Percentiles rank a stretch among this genome's conserved stretches.
Evolutionary conservation across 352 stramenopile genomes (phyloP).

Genomic region (Peronospora destructor): DNA sequence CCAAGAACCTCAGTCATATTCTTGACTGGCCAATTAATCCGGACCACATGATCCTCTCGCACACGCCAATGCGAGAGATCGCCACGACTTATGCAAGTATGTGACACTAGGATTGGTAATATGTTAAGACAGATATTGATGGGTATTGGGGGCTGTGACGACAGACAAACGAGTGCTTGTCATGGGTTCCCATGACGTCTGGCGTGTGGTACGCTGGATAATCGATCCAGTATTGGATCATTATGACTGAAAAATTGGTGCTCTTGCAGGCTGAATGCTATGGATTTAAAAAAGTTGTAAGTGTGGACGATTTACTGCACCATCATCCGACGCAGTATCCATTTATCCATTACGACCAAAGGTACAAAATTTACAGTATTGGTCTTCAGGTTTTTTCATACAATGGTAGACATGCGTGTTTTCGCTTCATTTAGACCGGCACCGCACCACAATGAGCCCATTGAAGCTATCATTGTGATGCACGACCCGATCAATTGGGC

Average conservation of each 20-base stretch:
- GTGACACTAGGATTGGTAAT: neutral
- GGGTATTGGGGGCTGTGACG: neutral
- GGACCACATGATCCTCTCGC: constrained; percentile 78
- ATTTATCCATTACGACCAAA: constrained; percentile 65
- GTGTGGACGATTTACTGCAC: constrained; percentile 58
- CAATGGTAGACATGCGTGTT: neutral
- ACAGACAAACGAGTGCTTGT: constrained; percentile 80
- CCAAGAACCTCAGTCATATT: constrained; percentile 55
- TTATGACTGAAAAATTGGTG: neutral
- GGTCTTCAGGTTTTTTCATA: neutral
- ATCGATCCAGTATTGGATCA: neutral
- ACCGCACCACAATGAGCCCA: constrained; percentile 56
- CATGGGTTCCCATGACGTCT: constrained; percentile 79
- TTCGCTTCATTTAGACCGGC: constrained; percentile 26
- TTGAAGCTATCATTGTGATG: constrained; percentile 86
- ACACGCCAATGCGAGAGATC: constrained; percentile 86
- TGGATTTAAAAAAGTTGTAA: constrained; percentile 80
- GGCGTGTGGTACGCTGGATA: constrained; percentile 50
- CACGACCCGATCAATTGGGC: constrained; percentile 88
- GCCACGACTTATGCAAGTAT: constrained; percentile 49
- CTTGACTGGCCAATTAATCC: constrained; percentile 60
- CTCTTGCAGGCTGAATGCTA: constrained; percentile 45
- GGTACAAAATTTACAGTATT: constrained; percentile 19
- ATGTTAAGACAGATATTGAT: neutral
- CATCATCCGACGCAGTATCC: constrained; percentile 75